Evolutionary conservation across 202 grass and related monocot species (phyloP), one percentile per base, ranked within the genome.

Genomic region (Zoysia matrella): DNA sequence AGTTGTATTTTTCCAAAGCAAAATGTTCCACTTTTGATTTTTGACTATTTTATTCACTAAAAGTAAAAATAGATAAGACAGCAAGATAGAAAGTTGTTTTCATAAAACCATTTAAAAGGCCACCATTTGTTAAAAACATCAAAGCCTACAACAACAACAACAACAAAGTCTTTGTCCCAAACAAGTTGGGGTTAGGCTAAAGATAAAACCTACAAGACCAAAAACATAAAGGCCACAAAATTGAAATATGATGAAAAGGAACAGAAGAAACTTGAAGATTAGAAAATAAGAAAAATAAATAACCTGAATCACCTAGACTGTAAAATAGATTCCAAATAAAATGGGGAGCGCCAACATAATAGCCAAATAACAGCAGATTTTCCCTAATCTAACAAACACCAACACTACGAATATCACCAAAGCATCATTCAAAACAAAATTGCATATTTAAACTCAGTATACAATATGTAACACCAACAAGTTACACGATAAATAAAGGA

Each of bases 1-100:
- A 45, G 14, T 43, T 65, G 48, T 48, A 41, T 42, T 85, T 42
- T 57, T 84, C 57, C 22, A 75, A 73, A 71, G 3, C 30, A 36
- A 36, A 1, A 6, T n/a, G 6, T 75, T 72, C 51, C 7, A 52
- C 39, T 41, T 65, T 41, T 60, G 7, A 74, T 36, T 61, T 47
- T 40, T 61, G 40, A 53, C 53, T 13, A 53, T 6, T 69, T 60
- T 6, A 40, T 43, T 60, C 11, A 40, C 30, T 46, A 30, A 9
- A 3, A 36, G 9, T 61, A 61, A 61, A 61, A 56, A n/a, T 30
- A 30, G 47, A 67, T 9, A 52, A 36, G 2, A 73, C 5, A 52
- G 2, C 3, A 8, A 66, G 64, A 52, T 3, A 67, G 14, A 40
- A 56, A 56, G 14, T n/a, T 56, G 6, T n/a, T 56, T n/a, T 15